These are phyloP conservation scores for Aureobasidium sp. DNA, from an alignment of 2,329 filamentous ascomycete species.

Conservation along the genomic window DNA sequence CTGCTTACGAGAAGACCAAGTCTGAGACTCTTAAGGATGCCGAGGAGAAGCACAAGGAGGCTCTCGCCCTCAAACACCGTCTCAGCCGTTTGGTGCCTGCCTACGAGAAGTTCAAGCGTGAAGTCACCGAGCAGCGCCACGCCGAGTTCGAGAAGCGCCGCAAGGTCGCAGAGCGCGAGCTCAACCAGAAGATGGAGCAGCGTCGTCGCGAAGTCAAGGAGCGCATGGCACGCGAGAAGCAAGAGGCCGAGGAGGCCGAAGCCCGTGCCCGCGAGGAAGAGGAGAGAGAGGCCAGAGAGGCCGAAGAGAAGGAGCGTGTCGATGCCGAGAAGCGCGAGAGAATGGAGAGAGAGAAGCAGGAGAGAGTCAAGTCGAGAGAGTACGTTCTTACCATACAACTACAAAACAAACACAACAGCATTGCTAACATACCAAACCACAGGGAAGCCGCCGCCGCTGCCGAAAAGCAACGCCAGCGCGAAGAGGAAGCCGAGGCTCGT, in stretches of 20 bases:
- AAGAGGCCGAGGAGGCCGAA: slow-evolving; percentile 78
- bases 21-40: slow-evolving; percentile 69
- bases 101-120: slow-evolving; percentile 76
- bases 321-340: slow-evolving; percentile 73
- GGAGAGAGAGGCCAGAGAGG: slow-evolving; percentile 70
- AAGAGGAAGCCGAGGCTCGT: slow-evolving; percentile 78
- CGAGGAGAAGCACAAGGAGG: slow-evolving; percentile 83
- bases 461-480: slow-evolving; percentile 64
- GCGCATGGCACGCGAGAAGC: slow-evolving; percentile 70
- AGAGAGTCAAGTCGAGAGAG: slow-evolving; percentile 51
- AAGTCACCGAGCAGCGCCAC: slow-evolving; percentile 76
- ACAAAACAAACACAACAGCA: not conserved
- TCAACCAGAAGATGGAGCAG: slow-evolving; percentile 81
- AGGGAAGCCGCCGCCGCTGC: slow-evolving; percentile 56
- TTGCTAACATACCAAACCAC: slow-evolving; percentile 26
- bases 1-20: slow-evolving; percentile 72
- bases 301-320: slow-evolving; percentile 69
- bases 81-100: slow-evolving; percentile 73
- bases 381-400: slow-evolving; percentile 31
- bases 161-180: slow-evolving; percentile 82
- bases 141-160: slow-evolving; percentile 94
- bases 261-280: slow-evolving; percentile 71
- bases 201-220: slow-evolving; percentile 86
- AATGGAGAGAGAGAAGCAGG: slow-evolving; percentile 60
- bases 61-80: slow-evolving; percentile 87